Evolutionary conservation across 73 alveolate genomes (phyloP).

Genomic region (Tetrahymena thermophila): DNA sequence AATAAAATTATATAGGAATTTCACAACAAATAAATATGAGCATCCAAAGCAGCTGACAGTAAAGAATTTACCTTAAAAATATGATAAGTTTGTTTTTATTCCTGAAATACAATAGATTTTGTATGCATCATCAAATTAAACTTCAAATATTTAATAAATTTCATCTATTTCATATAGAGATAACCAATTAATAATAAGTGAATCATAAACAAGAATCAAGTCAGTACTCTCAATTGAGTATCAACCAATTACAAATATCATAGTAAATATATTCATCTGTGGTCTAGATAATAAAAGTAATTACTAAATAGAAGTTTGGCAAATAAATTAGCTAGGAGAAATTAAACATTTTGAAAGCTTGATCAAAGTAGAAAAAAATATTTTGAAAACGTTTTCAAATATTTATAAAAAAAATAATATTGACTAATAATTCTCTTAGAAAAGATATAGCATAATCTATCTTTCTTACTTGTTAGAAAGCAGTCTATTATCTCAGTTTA

Average conservation of each 20-base stretch:
- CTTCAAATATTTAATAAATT: neutral
- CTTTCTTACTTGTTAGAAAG: neutral
- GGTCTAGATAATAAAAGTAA: neutral
- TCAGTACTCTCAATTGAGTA: neutral
- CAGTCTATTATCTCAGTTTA: neutral
- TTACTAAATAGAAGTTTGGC: neutral
- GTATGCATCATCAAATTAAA: neutral
- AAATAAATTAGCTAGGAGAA: neutral
- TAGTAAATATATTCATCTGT: neutral
- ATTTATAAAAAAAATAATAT: neutral
- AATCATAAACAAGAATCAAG: neutral
- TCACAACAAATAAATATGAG: neutral
- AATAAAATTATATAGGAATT: neutral
- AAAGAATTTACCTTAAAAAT: neutral
- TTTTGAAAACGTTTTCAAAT: neutral
- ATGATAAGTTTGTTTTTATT: neutral
- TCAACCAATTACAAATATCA: neutral
- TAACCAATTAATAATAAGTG: neutral
- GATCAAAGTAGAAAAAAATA: neutral
- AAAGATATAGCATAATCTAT: neutral
- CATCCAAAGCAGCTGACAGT: neutral
- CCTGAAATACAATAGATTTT: neutral
- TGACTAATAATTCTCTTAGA: neutral
- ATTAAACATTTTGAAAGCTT: neutral
- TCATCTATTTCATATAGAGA: neutral